Conservation (phyloP, 2,329 filamentous ascomycete genomes). For the Xylaria sp. region DNA sequence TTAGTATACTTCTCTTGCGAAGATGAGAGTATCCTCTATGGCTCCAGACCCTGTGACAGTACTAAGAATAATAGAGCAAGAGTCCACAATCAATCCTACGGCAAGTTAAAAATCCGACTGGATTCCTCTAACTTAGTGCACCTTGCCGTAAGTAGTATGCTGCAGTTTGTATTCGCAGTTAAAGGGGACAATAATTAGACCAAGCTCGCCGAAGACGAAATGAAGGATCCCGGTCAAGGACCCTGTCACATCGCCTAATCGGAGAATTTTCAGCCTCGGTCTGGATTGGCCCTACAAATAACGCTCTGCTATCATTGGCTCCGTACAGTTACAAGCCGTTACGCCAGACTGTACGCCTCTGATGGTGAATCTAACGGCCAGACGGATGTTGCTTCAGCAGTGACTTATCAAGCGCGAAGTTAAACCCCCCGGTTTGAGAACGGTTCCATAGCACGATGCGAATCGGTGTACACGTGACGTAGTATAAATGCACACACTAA, state of each 20-base stretch:
- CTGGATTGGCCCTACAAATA: slow-evolving; percentile 11
- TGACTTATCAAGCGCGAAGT: slow-evolving; percentile 22
- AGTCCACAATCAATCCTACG: slow-evolving; percentile 6
- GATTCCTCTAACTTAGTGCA: background rate
- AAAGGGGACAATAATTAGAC: slow-evolving; percentile 8
- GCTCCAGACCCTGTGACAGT: slow-evolving; percentile 7
- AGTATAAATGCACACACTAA: slow-evolving; percentile 3
- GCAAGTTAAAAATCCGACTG: slow-evolving; percentile 9
- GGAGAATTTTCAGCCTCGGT: slow-evolving; percentile 32
- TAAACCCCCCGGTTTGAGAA: slow-evolving; percentile 2
- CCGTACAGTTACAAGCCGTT: slow-evolving; percentile 9
- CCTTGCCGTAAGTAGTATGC: background rate
- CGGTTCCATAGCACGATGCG: slow-evolving; percentile 5
- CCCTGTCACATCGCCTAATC: slow-evolving; percentile 31
- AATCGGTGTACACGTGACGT: slow-evolving; percentile 14
- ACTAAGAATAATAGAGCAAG: slow-evolving; percentile 8
- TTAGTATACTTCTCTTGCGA: background rate
- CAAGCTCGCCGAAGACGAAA: slow-evolving; percentile 18
- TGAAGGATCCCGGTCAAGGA: slow-evolving; percentile 25
- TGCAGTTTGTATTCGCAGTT: background rate
- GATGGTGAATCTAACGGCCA: slow-evolving; percentile 13
- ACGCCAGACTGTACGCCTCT: slow-evolving; percentile 3
- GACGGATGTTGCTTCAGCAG: slow-evolving; percentile 18
- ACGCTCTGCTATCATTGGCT: slow-evolving; percentile 16
- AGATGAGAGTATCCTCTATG: background rate